These are phyloP conservation scores for Colletotrichum brevisporum DNA, from an alignment of 2,329 filamentous ascomycete species.

Conservation along the genomic window DNA sequence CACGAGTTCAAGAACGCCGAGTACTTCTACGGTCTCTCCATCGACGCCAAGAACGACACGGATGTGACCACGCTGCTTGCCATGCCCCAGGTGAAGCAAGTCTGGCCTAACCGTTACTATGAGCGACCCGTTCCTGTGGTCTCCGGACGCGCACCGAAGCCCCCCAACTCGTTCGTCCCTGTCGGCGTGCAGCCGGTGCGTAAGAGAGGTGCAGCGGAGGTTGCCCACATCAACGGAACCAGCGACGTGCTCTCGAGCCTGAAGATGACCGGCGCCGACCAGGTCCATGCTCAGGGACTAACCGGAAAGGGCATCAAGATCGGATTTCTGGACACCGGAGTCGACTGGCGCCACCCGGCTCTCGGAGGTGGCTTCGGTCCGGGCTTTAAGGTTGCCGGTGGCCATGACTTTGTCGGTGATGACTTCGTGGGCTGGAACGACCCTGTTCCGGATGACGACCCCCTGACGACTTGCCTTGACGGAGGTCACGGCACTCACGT, in stretches of 20 bases:
- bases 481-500: conserved; percentile 61
- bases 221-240: conserved; percentile 28
- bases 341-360: conserved; percentile 54
- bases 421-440: conserved; percentile 48
- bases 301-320: conserved; percentile 55
- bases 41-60: conserved; percentile 33
- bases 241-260: conserved; percentile 30
- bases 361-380: conserved; percentile 34
- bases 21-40: conserved; percentile 40
- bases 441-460: conserved; percentile 29
- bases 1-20: conserved; percentile 41
- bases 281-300: conserved; percentile 53
- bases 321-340: conserved; percentile 57
- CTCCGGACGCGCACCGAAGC: conserved; percentile 11
- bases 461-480: conserved; percentile 27
- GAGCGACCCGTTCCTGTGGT: conserved; percentile 33
- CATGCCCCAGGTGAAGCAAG: conserved; percentile 39
- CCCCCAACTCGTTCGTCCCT: conserved; percentile 1
- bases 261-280: conserved; percentile 53
- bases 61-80: conserved; percentile 26
- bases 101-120: conserved; percentile 40
- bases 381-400: conserved; percentile 43
- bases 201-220: conserved; percentile 9
- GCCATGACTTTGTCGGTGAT: conserved; percentile 47
- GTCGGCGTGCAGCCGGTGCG: conserved; percentile 14